Base-by-base conservation (phyloP, 2,329 filamentous ascomycete genomes). In the Aspergillus floridensis region DNA sequence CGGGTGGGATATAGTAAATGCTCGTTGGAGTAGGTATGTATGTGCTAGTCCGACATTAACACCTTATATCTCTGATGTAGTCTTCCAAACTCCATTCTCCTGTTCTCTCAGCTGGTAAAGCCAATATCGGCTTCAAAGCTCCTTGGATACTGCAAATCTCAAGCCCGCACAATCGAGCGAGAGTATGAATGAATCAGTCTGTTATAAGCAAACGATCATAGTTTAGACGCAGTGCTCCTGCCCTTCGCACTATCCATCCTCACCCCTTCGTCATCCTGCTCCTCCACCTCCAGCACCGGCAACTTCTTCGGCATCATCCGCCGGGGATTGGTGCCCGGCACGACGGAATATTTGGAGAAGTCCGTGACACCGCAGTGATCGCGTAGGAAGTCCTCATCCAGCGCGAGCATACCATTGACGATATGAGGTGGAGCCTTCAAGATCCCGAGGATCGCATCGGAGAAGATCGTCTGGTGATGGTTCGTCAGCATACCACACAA, bases 321-420 rank as follows among this genome's bases (percentile, higher is more conserved):
- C 58, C 91, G 78, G 0, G 91, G 91, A 1, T 59, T 76, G 0
- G 83, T 67, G 1, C 88, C 89, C 0, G 83, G 77, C 0, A 93
- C 80, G n/a, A 93, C 73, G 35, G 81, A 84, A 71, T 96, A 96
- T 67, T 86, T 84, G 0, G 81, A 82, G 67, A 96, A 95, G 71
- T 96, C 90, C 0, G 76, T 80, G 3, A 92, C 79, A 1, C 87
- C 86, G 21, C 77, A 80, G 60, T 87, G 81, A 6, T 83, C 79
- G 19, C 89, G 80, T 31, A 96, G 78, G 65, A 92, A 95, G 70
- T 96, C 91, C 71, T 96, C 91, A 68, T 96, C 92, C 1, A 92
- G 82, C 59, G 88, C 81, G 5, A 93, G 77, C 48, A 85, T 76
- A 0, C 91, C 92, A 70, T 91, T 96, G 22, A 95, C 87, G 4